phyloP scores from a whole-genome alignment of 345 rosid species.

The Noccaea caerulescens region DNA sequence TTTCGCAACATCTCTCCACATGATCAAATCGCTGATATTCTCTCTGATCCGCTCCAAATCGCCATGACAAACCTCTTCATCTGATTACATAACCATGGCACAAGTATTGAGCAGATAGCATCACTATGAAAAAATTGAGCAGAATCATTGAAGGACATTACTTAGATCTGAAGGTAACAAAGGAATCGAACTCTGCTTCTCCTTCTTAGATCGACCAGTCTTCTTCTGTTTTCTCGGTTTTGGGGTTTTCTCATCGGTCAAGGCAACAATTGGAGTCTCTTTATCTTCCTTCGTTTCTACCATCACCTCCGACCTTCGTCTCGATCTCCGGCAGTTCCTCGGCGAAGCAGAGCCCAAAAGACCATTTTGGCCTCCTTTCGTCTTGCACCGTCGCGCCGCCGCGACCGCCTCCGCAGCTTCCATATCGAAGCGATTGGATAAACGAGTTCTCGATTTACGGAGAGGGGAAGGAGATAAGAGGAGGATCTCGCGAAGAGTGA shows the following conservation, averaged over 20 bases:
- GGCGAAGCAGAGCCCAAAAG: conserved; percentile 61
- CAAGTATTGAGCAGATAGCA: neutral
- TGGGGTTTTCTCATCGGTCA: conserved; percentile 49
- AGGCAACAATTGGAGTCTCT: conserved; percentile 50
- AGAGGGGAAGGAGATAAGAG: conserved; percentile 78
- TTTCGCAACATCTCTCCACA: conserved; percentile 88
- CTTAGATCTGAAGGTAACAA: conserved; percentile 53
- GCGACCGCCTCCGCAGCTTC: conserved; percentile 50
- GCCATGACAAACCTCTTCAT: conserved; percentile 54
- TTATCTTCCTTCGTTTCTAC: conserved; percentile 68
- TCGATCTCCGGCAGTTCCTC: conserved; percentile 60
- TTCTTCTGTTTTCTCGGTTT: conserved; percentile 58
- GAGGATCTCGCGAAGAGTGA: conserved; percentile 62
- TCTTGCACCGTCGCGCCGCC: conserved; percentile 57
- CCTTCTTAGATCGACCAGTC: conserved; percentile 69
- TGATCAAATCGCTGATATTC: conserved; percentile 58
- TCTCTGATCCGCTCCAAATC: conserved; percentile 63
- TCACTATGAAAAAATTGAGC: neutral
- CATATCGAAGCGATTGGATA: conserved; percentile 61
- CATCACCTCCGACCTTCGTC: conserved; percentile 57
- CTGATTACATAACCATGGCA: conserved; percentile 38
- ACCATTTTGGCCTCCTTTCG: conserved; percentile 58
- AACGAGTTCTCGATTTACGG: conserved; percentile 65
- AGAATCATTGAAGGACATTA: conserved; percentile 34
- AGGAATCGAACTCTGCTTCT: conserved; percentile 48